phyloP scores from a whole-genome alignment of 345 rosid genomes.

The Euphorbia tirucalli region DNA sequence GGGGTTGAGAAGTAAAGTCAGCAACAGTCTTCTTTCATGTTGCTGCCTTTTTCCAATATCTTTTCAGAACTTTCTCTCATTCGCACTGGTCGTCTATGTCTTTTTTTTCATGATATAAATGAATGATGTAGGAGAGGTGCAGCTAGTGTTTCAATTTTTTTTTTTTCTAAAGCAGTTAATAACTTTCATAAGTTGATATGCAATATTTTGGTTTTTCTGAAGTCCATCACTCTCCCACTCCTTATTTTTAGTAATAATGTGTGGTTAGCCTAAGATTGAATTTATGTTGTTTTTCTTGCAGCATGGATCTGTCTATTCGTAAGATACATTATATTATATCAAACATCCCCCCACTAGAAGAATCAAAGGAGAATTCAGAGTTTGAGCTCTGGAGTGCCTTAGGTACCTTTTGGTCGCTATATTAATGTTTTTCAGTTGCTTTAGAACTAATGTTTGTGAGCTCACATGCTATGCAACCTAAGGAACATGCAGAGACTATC shows the following conservation, averaged over 20 bases:
- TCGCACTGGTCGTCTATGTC: neutral
- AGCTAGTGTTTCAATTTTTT: neutral
- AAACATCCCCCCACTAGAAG: slow-evolving; percentile 47
- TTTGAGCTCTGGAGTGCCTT: slow-evolving; percentile 78
- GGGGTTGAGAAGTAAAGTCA: neutral
- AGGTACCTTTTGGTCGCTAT: slow-evolving; percentile 40
- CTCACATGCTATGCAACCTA: neutral
- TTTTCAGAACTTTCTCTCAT: neutral
- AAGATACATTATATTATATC: slow-evolving; percentile 57
- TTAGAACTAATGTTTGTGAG: neutral
- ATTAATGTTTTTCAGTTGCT: neutral
- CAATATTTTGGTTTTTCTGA: neutral
- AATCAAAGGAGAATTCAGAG: slow-evolving; percentile 39
- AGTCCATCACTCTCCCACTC: neutral
- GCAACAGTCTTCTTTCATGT: neutral
- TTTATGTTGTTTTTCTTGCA: slow-evolving; percentile 26
- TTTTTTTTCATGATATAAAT: neutral
- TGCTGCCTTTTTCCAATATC: neutral
- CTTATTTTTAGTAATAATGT: neutral
- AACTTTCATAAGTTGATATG: neutral
- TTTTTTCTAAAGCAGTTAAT: too few species aligned
- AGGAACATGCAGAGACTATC: neutral
- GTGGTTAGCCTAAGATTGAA: neutral
- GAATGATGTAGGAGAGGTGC: neutral
- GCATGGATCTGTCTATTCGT: slow-evolving; percentile 48